Conservation (phyloP, 2,329 filamentous ascomycete genomes). For the Podosphaera xanthii region DNA sequence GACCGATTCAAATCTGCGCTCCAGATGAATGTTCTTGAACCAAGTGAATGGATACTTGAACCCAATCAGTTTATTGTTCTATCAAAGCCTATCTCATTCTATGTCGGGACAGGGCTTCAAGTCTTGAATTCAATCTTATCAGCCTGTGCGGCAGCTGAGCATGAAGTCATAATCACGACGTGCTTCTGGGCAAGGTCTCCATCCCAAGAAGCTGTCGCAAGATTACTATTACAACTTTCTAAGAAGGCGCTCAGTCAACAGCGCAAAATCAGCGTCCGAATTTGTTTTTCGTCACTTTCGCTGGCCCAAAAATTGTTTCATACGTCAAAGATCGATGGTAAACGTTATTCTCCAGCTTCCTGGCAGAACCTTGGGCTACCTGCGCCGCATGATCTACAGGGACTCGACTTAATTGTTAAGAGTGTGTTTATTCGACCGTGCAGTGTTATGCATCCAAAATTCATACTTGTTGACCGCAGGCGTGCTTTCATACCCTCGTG, state of each 20-base stretch:
- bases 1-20: too few relatives aligned
- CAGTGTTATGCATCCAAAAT: conserved; percentile 77
- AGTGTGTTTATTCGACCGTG: conserved; percentile 60
- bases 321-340: conserved; percentile 36
- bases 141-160: conserved; percentile 33
- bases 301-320: conserved; percentile 55
- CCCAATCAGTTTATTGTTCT: conserved; percentile 22
- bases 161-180: conserved; percentile 53
- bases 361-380: conserved; percentile 48
- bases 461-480: conserved; percentile 46
- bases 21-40: too few relatives aligned
- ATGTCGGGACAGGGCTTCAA: conserved; percentile 32
- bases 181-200: conserved; percentile 59
- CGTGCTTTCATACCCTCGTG: conserved; percentile 52
- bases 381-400: conserved; percentile 24
- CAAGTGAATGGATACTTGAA: background rate
- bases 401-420: conserved; percentile 48
- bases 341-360: conserved; percentile 28
- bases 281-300: conserved; percentile 57
- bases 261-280: conserved; percentile 23
- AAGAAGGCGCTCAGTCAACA: conserved; percentile 18
- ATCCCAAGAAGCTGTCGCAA: conserved; percentile 32
- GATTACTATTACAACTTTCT: conserved; percentile 37
- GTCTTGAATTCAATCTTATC: conserved; percentile 33
- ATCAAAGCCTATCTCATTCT: conserved; percentile 23